phyloP scores from a whole-genome alignment of 768 basidiomycete genomes.

The Lentinula sp. region DNA sequence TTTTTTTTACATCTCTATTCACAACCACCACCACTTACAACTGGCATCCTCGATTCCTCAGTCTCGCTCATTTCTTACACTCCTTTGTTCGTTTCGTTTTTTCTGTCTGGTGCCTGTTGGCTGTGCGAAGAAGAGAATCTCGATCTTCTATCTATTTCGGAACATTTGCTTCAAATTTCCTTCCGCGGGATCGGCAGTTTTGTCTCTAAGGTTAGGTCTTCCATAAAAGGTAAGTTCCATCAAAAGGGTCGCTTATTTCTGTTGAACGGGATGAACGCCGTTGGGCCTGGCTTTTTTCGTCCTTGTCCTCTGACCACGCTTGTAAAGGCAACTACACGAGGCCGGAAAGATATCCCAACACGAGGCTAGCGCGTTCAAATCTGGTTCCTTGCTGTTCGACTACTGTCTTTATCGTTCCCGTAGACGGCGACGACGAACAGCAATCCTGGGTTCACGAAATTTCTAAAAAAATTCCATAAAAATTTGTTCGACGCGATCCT shows the following conservation, averaged over 20 bases:
- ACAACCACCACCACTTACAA: background rate
- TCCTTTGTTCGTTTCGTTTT: background rate
- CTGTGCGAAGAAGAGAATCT: background rate
- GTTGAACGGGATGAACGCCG: slow-evolving; percentile 1
- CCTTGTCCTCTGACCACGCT: slow-evolving; percentile 22
- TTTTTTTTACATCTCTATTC: background rate
- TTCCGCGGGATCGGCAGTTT: background rate
- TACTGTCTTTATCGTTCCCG: slow-evolving; percentile 13
- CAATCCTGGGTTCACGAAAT: slow-evolving; percentile 7
- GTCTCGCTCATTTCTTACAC: background rate
- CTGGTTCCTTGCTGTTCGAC: slow-evolving; percentile 14
- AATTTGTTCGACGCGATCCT: slow-evolving; percentile 12
- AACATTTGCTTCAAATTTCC: background rate
- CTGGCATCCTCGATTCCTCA: background rate
- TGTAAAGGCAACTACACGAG: slow-evolving; percentile 44
- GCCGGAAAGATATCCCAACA: slow-evolving; percentile 31
- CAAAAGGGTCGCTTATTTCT: background rate
- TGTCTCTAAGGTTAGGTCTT: slow-evolving; percentile 1
- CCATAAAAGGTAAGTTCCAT: background rate
- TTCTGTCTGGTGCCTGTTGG: background rate
- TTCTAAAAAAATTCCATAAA: slow-evolving; percentile 19
- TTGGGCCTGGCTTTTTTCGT: slow-evolving; percentile 8
- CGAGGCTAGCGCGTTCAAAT: slow-evolving; percentile 37
- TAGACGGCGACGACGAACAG: slow-evolving; percentile 16
- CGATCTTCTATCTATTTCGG: background rate